Percentiles rank a stretch among this genome's conserved stretches.
phyloP scores from a whole-genome alignment of 441 rosid genomes.

The Erodium chrysanthum region DNA sequence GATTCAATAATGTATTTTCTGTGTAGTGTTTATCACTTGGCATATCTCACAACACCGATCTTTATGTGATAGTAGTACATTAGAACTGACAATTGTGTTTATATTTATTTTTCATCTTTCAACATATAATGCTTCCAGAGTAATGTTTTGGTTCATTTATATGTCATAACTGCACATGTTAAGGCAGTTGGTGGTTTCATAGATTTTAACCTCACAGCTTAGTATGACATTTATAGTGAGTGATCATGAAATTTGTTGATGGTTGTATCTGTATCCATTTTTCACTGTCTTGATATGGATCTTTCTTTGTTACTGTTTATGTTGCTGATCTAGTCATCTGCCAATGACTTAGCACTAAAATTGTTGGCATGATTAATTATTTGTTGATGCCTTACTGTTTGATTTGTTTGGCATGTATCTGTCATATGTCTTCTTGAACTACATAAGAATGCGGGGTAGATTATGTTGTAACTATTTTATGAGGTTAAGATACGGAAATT shows the following conservation, averaged over 20 bases:
- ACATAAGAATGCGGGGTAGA: not conserved
- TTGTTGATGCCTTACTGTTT: not conserved
- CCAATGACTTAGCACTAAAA: not conserved
- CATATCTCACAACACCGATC: not conserved
- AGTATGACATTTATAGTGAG: not conserved
- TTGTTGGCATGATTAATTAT: not conserved
- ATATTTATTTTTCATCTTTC: not conserved
- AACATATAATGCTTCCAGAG: not conserved
- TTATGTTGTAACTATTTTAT: not conserved
- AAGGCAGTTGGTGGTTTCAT: not conserved
- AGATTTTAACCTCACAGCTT: not conserved
- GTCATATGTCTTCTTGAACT: not conserved
- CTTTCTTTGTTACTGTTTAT: not conserved
- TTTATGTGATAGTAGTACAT: not conserved
- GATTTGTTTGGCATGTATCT: not conserved
- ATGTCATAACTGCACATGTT: not conserved
- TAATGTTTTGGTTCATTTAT: not conserved
- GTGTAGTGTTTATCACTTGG: not conserved
- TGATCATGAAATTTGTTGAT: not conserved
- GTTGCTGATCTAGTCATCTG: not conserved
- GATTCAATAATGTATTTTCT: not conserved
- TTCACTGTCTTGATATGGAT: not conserved
- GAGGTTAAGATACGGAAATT: not conserved
- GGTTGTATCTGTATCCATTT: not conserved
- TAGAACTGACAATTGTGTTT: too few species aligned